Conservation (phyloP, 257 asterid species). For the Ilex asprella region DNA sequence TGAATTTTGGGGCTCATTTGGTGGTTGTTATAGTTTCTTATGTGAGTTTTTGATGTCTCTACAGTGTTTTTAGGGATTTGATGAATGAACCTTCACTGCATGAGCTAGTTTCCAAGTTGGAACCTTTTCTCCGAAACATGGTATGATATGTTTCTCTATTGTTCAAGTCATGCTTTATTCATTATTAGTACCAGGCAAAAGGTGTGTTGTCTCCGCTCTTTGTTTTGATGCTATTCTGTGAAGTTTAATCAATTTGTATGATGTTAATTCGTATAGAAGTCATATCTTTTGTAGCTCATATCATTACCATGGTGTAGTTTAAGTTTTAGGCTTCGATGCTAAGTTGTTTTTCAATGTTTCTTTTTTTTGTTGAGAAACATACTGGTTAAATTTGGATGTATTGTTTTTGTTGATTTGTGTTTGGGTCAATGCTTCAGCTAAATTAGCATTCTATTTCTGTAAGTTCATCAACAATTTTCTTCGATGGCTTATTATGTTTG, state of each 20-base stretch:
- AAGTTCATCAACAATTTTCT: too few species aligned
- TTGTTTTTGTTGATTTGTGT: too few species aligned
- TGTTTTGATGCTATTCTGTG: not conserved
- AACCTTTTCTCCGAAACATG: conserved; percentile 48
- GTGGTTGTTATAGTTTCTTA: not conserved
- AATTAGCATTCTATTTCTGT: not conserved
- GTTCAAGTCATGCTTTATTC: not conserved
- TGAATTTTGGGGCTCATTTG: not conserved
- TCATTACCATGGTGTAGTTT: too few species aligned
- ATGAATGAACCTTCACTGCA: conserved; percentile 33
- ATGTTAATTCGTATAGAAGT: not conserved
- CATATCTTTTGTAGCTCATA: too few species aligned
- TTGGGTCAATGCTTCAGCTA: too few species aligned
- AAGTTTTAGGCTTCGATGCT: not conserved
- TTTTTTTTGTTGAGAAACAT: too few species aligned
- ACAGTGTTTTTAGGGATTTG: conserved; percentile 43
- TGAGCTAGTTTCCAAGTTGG: conserved; percentile 43
- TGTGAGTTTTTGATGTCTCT: conserved; percentile 8
- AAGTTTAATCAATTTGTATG: not conserved
- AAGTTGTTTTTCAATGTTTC: too few species aligned
- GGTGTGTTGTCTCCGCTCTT: not conserved
- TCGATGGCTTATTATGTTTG: not conserved
- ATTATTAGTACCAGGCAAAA: not conserved
- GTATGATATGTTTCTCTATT: conserved; percentile 31
- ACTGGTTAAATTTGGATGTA: too few species aligned